These are phyloP conservation scores for Deinandra increscens DNA, from an alignment of 129 eudicot species.

Conservation along the genomic window DNA sequence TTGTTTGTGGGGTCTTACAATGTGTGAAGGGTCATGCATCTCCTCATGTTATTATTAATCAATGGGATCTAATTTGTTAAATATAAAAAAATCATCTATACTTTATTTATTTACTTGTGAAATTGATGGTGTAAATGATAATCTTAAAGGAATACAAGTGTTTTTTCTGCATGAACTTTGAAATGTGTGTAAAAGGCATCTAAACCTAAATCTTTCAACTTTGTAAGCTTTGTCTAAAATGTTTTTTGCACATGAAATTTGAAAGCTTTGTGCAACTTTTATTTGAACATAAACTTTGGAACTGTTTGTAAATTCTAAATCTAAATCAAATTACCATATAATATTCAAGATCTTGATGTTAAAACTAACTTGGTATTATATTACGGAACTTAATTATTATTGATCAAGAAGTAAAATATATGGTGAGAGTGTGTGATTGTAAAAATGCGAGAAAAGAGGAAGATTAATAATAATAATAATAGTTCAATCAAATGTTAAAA, in stretches of 20 bases:
- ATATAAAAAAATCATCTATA: background rate
- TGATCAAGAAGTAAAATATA: too few species aligned
- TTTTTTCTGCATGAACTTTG: too few species aligned
- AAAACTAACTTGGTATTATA: too few species aligned
- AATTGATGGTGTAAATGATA: too few species aligned
- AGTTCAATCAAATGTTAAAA: conserved; percentile 31
- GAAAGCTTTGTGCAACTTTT: too few species aligned
- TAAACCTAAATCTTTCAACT: too few species aligned
- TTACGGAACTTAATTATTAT: too few species aligned
- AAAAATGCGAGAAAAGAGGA: conserved; percentile 23
- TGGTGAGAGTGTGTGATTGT: conserved; percentile 14
- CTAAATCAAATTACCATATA: background rate
- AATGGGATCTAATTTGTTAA: background rate
- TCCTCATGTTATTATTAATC: too few species aligned
- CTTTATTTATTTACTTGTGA: background rate
- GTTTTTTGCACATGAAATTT: too few species aligned
- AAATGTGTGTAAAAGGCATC: too few species aligned
- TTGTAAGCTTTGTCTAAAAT: too few species aligned
- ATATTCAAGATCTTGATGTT: background rate
- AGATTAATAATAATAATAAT: background rate
- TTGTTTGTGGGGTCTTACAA: conserved; percentile 26
- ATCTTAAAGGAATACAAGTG: too few species aligned
- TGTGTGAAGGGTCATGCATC: conserved; percentile 39
- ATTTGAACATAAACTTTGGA: background rate
- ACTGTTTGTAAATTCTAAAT: conserved; percentile 7